phyloP scores from a whole-genome alignment of 176 grass and related monocot species.

The Phoenix roebelenii region DNA sequence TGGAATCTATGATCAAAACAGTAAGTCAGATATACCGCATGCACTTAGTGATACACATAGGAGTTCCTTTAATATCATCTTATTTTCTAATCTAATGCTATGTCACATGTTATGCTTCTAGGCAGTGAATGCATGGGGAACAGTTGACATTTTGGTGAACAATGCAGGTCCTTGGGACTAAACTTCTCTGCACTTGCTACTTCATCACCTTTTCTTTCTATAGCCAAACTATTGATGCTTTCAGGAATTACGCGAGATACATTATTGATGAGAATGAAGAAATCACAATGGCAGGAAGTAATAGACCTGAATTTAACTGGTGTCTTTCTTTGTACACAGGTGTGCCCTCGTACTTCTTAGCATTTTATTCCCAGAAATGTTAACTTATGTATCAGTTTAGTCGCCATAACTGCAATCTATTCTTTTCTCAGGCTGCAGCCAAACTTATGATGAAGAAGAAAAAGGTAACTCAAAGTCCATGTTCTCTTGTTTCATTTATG shows the following conservation, averaged over 20 bases:
- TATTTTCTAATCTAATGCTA: slow-evolving; percentile 15
- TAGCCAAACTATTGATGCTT: slow-evolving; percentile 17
- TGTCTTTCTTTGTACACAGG: slow-evolving; percentile 94
- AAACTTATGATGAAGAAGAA: slow-evolving; percentile 99
- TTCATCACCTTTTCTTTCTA: slow-evolving; percentile 3
- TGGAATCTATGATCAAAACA: slow-evolving; percentile 94
- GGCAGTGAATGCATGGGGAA: slow-evolving; percentile 89
- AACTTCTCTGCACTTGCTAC: slow-evolving; percentile 7
- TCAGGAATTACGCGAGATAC: slow-evolving; percentile 91
- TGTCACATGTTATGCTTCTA: slow-evolving; percentile 24
- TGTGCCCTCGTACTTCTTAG: slow-evolving; percentile 8
- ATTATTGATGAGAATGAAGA: slow-evolving; percentile 99
- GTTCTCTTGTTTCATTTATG: not conserved
- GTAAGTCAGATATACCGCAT: slow-evolving; percentile 27
- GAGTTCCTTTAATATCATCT: not conserved
- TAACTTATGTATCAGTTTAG: slow-evolving; percentile 1
- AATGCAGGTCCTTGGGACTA: slow-evolving; percentile 61
- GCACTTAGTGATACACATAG: no score
- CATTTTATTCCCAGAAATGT: not conserved
- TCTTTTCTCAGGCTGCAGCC: slow-evolving; percentile 68
- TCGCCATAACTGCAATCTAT: slow-evolving; percentile 13
- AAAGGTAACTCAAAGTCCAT: slow-evolving; percentile 37
- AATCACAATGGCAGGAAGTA: slow-evolving; percentile 97
- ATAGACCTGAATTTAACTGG: slow-evolving; percentile 97
- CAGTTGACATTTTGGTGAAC: slow-evolving; percentile 84